Conservation (phyloP, 208 protist species). For the Acanthamoeba triangularis region DNA sequence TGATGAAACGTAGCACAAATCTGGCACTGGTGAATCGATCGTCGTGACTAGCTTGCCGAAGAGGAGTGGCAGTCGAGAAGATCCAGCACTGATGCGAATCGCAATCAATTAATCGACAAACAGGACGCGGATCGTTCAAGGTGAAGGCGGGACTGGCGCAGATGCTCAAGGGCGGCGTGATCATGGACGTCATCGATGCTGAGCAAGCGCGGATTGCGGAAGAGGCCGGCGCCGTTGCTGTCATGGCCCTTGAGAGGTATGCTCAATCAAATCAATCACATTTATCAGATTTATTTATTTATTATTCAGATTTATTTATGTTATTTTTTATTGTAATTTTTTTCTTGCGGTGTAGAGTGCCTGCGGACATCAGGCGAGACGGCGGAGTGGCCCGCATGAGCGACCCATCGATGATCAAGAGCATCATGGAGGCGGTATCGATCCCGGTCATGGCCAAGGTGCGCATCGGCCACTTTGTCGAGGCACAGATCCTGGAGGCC, state of each 20-base stretch:
- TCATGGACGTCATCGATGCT: conserved; percentile 95
- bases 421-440: conserved; percentile 88
- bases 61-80: not conserved
- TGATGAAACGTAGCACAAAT: not conserved
- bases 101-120: not conserved
- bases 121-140: conserved; percentile 75
- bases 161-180: conserved; percentile 95
- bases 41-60: not conserved
- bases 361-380: conserved; percentile 93
- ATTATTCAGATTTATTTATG: not conserved
- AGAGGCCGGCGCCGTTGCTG: conserved; percentile 91
- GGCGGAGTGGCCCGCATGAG: conserved; percentile 90
- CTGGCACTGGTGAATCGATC: not conserved
- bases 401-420: conserved; percentile 94
- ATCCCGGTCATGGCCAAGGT: conserved; percentile 93
- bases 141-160: conserved; percentile 93
- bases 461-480: conserved; percentile 94
- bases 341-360: conserved; percentile 79
- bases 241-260: conserved; percentile 93
- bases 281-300: not conserved
- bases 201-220: conserved; percentile 95
- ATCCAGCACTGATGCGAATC: not conserved
- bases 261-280: not conserved
- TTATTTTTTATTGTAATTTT: not conserved
- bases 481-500: conserved; percentile 92